These are phyloP conservation scores for Cantharellus anzutake DNA, from an alignment of 768 basidiomycete species.

Conservation along the genomic window DNA sequence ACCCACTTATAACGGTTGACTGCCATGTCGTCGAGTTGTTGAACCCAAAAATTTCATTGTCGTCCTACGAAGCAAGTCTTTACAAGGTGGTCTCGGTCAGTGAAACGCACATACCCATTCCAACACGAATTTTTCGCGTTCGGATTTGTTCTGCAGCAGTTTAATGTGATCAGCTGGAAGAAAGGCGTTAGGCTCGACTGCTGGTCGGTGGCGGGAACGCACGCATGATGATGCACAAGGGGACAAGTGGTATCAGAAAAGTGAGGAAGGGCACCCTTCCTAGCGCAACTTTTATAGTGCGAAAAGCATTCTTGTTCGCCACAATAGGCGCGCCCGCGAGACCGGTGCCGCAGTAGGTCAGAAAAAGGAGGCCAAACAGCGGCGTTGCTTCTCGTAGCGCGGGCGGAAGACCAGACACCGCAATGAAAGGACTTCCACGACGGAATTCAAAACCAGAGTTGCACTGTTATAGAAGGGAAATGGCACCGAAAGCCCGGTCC, in stretches of 20 bases:
- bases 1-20: neutral
- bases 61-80: neutral
- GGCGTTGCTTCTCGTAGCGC: no score
- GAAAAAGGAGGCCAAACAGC: no score
- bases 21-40: neutral
- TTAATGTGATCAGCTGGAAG: neutral
- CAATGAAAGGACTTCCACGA: no score
- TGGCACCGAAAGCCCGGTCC: no score
- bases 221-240: neutral
- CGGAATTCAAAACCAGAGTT: no score
- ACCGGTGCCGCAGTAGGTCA: no score
- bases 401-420: no score
- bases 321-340: no score
- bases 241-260: neutral
- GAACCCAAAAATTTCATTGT: neutral
- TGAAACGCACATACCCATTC: neutral
- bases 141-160: neutral
- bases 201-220: neutral
- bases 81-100: neutral
- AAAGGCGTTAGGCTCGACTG: neutral
- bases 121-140: neutral
- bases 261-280: no score
- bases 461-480: no score
- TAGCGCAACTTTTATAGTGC: no score
- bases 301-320: no score